These are phyloP conservation scores for Podila epigama DNA, from an alignment of 192 early-diverging fungal species.

Conservation along the genomic window DNA sequence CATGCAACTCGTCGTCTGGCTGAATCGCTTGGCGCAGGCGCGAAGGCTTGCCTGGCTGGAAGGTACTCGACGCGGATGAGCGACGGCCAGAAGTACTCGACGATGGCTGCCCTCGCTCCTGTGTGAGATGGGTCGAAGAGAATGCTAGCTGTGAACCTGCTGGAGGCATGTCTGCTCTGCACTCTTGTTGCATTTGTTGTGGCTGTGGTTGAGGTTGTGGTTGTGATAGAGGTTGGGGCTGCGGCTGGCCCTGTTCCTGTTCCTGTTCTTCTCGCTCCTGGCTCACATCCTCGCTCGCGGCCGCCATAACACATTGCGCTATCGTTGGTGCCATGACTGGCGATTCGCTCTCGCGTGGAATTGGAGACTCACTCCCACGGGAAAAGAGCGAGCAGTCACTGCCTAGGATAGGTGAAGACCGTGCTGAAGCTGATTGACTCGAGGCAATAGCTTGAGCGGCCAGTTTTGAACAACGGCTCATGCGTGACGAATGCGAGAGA, in stretches of 20 bases:
- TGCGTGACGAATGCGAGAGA: constrained; percentile 30
- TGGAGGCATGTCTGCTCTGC: background rate
- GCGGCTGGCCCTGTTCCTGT: too few relatives aligned
- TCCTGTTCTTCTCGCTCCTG: background rate
- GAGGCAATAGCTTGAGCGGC: constrained; percentile 39
- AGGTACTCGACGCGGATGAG: background rate
- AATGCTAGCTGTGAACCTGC: background rate
- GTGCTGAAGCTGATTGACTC: constrained; percentile 29
- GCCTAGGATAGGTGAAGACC: constrained; percentile 38
- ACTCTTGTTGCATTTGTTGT: too few relatives aligned
- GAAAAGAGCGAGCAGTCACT: constrained; percentile 34
- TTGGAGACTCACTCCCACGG: background rate
- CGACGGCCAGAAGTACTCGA: background rate
- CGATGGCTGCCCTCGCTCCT: too few relatives aligned
- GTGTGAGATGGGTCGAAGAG: too few relatives aligned
- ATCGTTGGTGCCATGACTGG: constrained; percentile 18
- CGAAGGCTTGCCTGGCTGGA: constrained; percentile 25
- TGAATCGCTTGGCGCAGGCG: constrained; percentile 27
- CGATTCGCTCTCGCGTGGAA: constrained; percentile 6
- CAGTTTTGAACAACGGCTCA: constrained; percentile 42
- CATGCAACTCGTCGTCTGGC: background rate
- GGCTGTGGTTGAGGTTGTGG: background rate
- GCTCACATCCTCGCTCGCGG: background rate
- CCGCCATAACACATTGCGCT: constrained; percentile 6
- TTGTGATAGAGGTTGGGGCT: too few relatives aligned